These are phyloP conservation scores for Boletus vinaceobasis DNA, from an alignment of 768 basidiomycete genomes.

Conservation along the genomic window DNA sequence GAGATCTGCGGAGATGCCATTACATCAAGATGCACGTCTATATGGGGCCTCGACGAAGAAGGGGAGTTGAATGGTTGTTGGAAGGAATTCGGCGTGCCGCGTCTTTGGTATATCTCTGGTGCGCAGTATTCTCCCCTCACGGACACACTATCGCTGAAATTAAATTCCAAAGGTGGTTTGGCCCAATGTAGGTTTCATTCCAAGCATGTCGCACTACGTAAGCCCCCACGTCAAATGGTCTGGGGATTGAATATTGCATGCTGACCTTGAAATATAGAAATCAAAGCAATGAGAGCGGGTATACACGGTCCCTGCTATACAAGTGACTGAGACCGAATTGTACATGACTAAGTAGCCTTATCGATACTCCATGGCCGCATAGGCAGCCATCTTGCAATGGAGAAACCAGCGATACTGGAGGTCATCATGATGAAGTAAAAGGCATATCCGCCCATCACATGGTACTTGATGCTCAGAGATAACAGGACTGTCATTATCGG, in stretches of 20 bases:
- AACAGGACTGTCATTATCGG: conserved; percentile 20
- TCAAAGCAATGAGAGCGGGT: conserved; percentile 17
- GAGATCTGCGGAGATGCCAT: conserved; percentile 45
- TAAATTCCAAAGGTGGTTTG: background rate
- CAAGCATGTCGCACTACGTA: conserved; percentile 10
- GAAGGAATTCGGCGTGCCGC: conserved; percentile 16
- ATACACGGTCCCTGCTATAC: conserved; percentile 1
- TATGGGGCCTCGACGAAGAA: conserved; percentile 63
- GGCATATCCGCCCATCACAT: conserved; percentile 14
- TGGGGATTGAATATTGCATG: background rate
- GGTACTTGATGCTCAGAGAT: conserved; percentile 24
- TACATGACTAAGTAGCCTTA: background rate
- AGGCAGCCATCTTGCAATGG: background rate
- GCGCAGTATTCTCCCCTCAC: too few relatives aligned
- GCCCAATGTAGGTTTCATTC: conserved; percentile 5
- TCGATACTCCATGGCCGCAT: background rate
- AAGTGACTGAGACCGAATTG: background rate
- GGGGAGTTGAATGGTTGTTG: conserved; percentile 49
- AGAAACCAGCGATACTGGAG: background rate
- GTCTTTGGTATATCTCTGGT: conserved; percentile 4
- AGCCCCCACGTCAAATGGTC: background rate
- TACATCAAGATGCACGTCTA: conserved; percentile 39
- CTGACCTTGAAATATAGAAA: conserved; percentile 6
- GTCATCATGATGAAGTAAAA: conserved; percentile 21
- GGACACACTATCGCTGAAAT: background rate